phyloP scores from a whole-genome alignment of 2,329 filamentous ascomycete species.

The Xenoacremonium recifei region DNA sequence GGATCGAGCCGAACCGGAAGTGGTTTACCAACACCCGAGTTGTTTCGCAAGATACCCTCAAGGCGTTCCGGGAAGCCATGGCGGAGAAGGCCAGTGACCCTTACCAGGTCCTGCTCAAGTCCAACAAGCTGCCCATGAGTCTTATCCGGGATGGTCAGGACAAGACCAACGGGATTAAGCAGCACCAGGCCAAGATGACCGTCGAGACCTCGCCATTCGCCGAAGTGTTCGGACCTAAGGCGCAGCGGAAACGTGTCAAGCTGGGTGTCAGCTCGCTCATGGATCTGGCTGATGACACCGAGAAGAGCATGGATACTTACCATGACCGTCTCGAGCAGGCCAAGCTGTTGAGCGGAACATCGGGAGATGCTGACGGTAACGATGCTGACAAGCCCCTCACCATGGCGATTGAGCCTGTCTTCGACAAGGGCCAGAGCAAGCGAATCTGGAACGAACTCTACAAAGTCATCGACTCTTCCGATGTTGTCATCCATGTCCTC shows the following conservation, averaged over 20 bases:
- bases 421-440: slow-evolving; percentile 92
- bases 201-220: slow-evolving; percentile 84
- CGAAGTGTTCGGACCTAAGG: slow-evolving; percentile 90
- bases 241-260: slow-evolving; percentile 90
- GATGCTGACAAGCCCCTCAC: slow-evolving; percentile 42
- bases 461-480: slow-evolving; percentile 93
- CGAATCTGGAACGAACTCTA: slow-evolving; percentile 96
- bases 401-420: slow-evolving; percentile 79
- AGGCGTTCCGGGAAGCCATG: slow-evolving; percentile 86
- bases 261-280: slow-evolving; percentile 77
- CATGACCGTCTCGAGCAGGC: slow-evolving; percentile 77
- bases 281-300: slow-evolving; percentile 78
- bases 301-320: slow-evolving; percentile 79
- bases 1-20: slow-evolving; percentile 93
- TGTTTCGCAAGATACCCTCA: slow-evolving; percentile 85
- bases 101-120: slow-evolving; percentile 91
- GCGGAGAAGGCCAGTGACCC: slow-evolving; percentile 87
- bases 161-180: slow-evolving; percentile 79
- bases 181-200: slow-evolving; percentile 91
- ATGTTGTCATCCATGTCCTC: slow-evolving; percentile 92
- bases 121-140: slow-evolving; percentile 95
- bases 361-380: slow-evolving; percentile 51
- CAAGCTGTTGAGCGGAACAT: slow-evolving; percentile 70
- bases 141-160: slow-evolving; percentile 79
- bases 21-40: slow-evolving; percentile 95